Evolutionary conservation across 2,329 filamentous ascomycete species (phyloP).

Genomic region (Verticillium isaacii): DNA sequence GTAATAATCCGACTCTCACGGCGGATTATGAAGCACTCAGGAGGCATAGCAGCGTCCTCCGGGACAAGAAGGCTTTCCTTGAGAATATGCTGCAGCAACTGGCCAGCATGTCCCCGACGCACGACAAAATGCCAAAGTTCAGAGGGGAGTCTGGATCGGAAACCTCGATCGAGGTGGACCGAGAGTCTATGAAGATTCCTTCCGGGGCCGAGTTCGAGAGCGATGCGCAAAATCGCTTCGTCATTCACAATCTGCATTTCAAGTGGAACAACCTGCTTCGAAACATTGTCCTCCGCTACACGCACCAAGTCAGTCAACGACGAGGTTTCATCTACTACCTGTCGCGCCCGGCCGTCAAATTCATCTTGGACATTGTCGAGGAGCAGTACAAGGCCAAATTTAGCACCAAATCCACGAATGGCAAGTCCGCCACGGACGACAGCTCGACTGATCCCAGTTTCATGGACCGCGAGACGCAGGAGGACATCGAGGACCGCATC

Average conservation of each 20-base stretch:
- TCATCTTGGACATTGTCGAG: conserved; percentile 95
- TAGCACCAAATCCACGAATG: conserved; percentile 21
- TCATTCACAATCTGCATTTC: conserved; percentile 93
- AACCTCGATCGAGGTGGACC: conserved; percentile 45
- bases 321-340: conserved; percentile 98
- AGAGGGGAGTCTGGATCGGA: conserved; percentile 19
- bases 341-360: conserved; percentile 91
- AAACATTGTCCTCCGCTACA: conserved; percentile 95
- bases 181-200: conserved; percentile 59
- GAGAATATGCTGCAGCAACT: conserved; percentile 54
- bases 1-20: conserved; percentile 43
- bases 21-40: conserved; percentile 57
- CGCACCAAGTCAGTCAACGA: conserved; percentile 93
- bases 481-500: conserved; percentile 77
- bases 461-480: conserved; percentile 53
- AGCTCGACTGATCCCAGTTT: conserved; percentile 30
- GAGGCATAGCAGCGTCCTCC: conserved; percentile 50
- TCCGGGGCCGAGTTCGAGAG: conserved; percentile 78
- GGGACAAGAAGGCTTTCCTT: conserved; percentile 54
- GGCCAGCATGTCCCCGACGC: conserved; percentile 26
- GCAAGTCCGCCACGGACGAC: not conserved
- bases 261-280: conserved; percentile 98
- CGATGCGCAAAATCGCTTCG: conserved; percentile 97
- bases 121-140: conserved; percentile 18
- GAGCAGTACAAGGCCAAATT: conserved; percentile 76